These are phyloP conservation scores for Fusarium continuum DNA, from an alignment of 2,329 filamentous ascomycete species.

Conservation along the genomic window DNA sequence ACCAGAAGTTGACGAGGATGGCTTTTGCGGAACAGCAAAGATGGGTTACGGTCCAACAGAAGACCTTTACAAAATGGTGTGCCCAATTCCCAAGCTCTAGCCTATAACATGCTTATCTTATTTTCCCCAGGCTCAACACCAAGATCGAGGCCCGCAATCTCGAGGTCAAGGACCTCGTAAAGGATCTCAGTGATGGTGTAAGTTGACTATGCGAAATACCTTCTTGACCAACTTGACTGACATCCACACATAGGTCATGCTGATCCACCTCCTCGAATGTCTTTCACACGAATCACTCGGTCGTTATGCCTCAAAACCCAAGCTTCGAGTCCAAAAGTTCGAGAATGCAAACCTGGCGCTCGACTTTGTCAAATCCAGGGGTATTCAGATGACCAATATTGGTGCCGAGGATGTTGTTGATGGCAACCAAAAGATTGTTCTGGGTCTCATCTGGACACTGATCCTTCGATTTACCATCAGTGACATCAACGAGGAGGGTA, in stretches of 20 bases:
- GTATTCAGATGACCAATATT: constrained; percentile 98
- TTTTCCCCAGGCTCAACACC: constrained; percentile 81
- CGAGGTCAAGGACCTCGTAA: constrained; percentile 85
- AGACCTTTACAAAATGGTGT: constrained; percentile 97
- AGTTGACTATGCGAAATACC: constrained; percentile 50
- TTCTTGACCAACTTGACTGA: background rate
- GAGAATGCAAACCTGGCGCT: constrained; percentile 98
- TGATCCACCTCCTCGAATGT: constrained; percentile 97
- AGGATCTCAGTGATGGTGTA: constrained; percentile 93
- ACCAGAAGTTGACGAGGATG: constrained; percentile 66
- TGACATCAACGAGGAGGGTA: constrained; percentile 97
- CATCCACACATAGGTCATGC: constrained; percentile 72
- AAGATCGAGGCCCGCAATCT: constrained; percentile 84
- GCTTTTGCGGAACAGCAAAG: constrained; percentile 71
- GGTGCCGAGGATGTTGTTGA: constrained; percentile 98
- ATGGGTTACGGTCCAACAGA: constrained; percentile 88
- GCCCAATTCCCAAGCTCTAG: background rate
- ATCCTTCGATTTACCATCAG: constrained; percentile 98
- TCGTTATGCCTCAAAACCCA: constrained; percentile 95
- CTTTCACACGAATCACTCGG: constrained; percentile 94
- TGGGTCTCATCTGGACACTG: constrained; percentile 97
- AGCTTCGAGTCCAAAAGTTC: constrained; percentile 94
- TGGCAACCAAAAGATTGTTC: constrained; percentile 95
- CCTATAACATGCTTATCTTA: background rate
- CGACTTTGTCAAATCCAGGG: constrained; percentile 88